Base-by-base conservation (phyloP, 2,329 filamentous ascomycete species). In the Colletotrichum phormii region DNA sequence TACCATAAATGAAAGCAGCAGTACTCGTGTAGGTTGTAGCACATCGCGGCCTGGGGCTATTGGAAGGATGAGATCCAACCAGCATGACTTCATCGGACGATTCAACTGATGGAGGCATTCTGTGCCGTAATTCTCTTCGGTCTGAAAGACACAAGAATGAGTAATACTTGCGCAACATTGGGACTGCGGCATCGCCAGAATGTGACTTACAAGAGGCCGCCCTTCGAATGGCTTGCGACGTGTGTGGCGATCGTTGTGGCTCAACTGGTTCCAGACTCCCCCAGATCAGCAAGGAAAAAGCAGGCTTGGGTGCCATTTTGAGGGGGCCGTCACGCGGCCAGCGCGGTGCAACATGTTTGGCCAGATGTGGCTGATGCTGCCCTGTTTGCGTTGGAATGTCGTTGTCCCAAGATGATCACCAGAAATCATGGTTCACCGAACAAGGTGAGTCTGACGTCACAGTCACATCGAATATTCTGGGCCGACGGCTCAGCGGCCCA, bases 221-320 rank as follows among this genome's bases (percentile, higher is more conserved):
- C 42, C 42, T 22, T 24, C 7, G 3, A 46, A 15, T 46, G n/a
- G 61, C 61, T 53, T 64, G 31, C 61, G 51, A 64, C 49, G 49
- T 64, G 13, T 73, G 66, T 73, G 66, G 66, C 71, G 71, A 73
- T 64, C 46, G 67, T 18, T 73, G 71, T 73, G 66, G 71, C 71
- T 72, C 70, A 51, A 26, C 5, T 13, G 46, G 65, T 46, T 62
- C 62, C 29, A 73, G 62, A 58, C 24, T 55, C 54, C 31, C 35
- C 53, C 26, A 13, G 72, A 74, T 64, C 73, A 63, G 26, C 68
- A 33, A 22, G 4, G 37, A 18, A 18, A 58, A 35, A 54, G 1
- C 64, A 61, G 35, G 51, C 1, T 54, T 26, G 9, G 55, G 65
- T 35, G 22, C 5, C n/a, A 18, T 53, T 64, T 24, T 49, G 37